Evolutionary conservation across 805 yeast species (phyloP), one percentile per base, ranked within the genome.

Genomic region (Candida incommunis): DNA sequence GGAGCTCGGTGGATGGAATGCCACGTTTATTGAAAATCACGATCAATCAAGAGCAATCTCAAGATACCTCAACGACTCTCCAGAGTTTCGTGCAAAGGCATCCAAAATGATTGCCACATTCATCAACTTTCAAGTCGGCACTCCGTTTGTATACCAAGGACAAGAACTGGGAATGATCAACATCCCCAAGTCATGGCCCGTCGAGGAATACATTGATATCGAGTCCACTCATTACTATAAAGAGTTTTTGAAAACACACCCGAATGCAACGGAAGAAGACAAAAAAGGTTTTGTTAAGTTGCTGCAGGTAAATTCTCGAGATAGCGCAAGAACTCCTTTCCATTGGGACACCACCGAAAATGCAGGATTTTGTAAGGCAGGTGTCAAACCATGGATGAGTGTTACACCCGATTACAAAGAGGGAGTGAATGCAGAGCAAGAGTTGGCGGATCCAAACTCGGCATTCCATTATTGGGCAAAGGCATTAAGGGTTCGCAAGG

Each of bases 121-220:
- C 54, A 67, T 69, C 49, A 45, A 65, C 11, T 54, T 76, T 13
- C 64, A 74, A 50, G 69, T 75, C 23, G 80, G 81, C 42, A 74
- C 80, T 13, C 57, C 73, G 45, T 76, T 65, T 59, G 60, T 76
- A 34, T 76, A 74, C 59, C 80, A 76, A 58, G 81, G 80, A 43
- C 81, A 76, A 56, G 81, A 76, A 52, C 61, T 76, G 48, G 80
- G 76, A 26, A 71, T 70, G 72, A 66, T 67, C 44, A 75, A 75
- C 54, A 58, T 73, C 24, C 66, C 73, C 21, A 53, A 60, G 44
- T 54, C 55, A 35, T 74, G 77, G 76, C 62, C 65, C 20, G 60
- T 74, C 45, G 63, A 61, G 18, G 75, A 74, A 53, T 75, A 74
- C 59, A 58, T 63, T 50, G 81, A 75, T 53, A 67, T 75, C 48